Conservation (phyloP, 2,329 filamentous ascomycete genomes). For the Sordariomycetes sp. region DNA sequence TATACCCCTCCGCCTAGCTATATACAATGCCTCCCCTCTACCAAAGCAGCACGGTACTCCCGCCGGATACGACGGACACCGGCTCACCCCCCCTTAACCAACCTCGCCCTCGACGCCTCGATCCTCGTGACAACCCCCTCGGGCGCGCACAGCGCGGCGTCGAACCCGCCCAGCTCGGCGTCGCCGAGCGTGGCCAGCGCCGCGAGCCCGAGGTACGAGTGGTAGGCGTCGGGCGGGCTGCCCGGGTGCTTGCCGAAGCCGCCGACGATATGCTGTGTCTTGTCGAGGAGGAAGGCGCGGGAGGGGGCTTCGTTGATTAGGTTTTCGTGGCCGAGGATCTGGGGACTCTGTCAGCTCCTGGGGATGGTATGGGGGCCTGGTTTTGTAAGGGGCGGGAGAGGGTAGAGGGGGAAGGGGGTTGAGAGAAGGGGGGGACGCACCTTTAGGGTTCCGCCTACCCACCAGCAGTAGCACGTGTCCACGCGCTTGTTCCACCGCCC, state of each 20-base stretch:
- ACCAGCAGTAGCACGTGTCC: slow-evolving; percentile 95
- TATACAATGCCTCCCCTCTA: too few species aligned
- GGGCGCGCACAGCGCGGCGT: slow-evolving; percentile 68
- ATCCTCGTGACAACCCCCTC: slow-evolving; percentile 42
- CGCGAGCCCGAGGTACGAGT: slow-evolving; percentile 80
- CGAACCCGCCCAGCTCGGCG: slow-evolving; percentile 55
- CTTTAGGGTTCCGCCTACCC: slow-evolving; percentile 60
- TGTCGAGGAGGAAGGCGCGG: slow-evolving; percentile 70
- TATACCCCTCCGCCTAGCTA: too few species aligned
- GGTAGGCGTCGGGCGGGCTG: slow-evolving; percentile 67
- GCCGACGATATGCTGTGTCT: slow-evolving; percentile 78
- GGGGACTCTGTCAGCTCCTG: background rate
- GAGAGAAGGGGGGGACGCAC: slow-evolving; percentile 29
- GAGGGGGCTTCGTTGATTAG: slow-evolving; percentile 51
- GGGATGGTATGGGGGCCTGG: slow-evolving; percentile 52
- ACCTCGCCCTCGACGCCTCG: slow-evolving; percentile 27
- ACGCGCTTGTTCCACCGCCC: slow-evolving; percentile 83
- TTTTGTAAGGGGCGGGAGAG: background rate
- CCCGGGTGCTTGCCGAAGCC: slow-evolving; percentile 68
- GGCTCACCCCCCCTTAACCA: background rate
- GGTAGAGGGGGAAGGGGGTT: slow-evolving; percentile 9
- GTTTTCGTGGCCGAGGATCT: slow-evolving; percentile 47
- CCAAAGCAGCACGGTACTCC: background rate
- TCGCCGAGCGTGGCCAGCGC: slow-evolving; percentile 67
- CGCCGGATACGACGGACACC: too few species aligned